Evolutionary conservation across 345 rosid genomes (phyloP), one percentile per base, ranked within the genome.

Genomic region (Pistacia vera): DNA sequence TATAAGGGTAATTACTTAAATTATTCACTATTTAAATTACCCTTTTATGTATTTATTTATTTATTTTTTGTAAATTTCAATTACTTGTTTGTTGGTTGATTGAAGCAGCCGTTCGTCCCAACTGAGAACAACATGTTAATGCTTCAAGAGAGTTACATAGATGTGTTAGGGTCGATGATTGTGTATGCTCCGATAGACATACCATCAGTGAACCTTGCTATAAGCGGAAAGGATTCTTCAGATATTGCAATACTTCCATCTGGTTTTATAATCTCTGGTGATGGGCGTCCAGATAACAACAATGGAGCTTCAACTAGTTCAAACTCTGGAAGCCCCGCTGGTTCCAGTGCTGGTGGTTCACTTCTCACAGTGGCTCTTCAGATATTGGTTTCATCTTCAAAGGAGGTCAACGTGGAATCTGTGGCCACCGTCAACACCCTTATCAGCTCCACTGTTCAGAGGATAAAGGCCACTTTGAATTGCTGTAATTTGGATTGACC

Each of bases 301-400:
- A 36, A n/a, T 12, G 73, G 68, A 14, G 55, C 81, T 28, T 77
- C 77, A 59, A 71, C 69, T 5, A 55, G 77, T n/a, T 20, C 69
- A 14, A 17, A 4, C 38, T 11, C 71, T 20, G 41, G 57, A 51
- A 70, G 68, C 64, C 11, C 79, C 2, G 3, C 3, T 9, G 28
- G 68, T 9, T n/a, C 56, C 2, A 41, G 51, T 1, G 8, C 25
- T 3, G 60, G 75, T 35, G 95, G 90, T 25, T 82, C 93, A 3
- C 77, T 92, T 4, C 87, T 92, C 7, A 92, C 92, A 0, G 74
- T 86, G 57, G 94, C 89, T 12, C 85, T 86, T 78, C 97, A 94
- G 75, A 86, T 94, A 68, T 70, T 92, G 64, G 78, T 79, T 58
- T 71, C 80, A 9, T n/a, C 77, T 5, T 28, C 81, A 1, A 69